phyloP scores from a whole-genome alignment of 495 filamentous ascomycete species.

The Trichoderma orchidacearum region DNA sequence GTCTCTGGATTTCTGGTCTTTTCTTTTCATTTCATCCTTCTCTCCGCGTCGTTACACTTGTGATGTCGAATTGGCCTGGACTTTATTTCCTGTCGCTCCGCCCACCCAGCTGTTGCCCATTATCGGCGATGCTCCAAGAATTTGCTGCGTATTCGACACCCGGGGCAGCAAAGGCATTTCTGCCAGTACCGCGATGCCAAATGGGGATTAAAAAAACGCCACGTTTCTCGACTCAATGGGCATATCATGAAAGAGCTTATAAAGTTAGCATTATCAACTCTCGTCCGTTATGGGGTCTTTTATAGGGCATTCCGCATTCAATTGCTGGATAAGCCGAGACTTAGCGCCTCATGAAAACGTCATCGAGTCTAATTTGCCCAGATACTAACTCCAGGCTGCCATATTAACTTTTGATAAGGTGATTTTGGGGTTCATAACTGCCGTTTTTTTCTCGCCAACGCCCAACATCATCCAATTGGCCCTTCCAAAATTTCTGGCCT shows the following conservation, averaged over 20 bases:
- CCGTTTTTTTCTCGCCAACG: no score
- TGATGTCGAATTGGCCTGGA: not conserved
- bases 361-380: not conserved
- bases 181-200: not conserved
- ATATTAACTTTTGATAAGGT: no score
- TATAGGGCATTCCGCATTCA: not conserved
- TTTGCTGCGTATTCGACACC: no score
- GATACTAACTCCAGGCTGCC: not conserved
- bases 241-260: not conserved
- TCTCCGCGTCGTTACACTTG: not conserved
- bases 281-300: not conserved
- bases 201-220: no score
- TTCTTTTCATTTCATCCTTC: not conserved
- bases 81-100: not conserved
- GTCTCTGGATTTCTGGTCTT: not conserved
- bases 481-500: no score
- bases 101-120: not conserved
- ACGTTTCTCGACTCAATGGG: not conserved
- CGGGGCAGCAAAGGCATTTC: not conserved
- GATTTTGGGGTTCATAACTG: no score
- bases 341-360: not conserved
- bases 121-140: not conserved
- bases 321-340: not conserved
- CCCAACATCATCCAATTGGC: no score
- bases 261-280: not conserved